Conservation (phyloP, 192 early-diverging fungal genomes). For the Jimgerdemannia flammicorona region DNA sequence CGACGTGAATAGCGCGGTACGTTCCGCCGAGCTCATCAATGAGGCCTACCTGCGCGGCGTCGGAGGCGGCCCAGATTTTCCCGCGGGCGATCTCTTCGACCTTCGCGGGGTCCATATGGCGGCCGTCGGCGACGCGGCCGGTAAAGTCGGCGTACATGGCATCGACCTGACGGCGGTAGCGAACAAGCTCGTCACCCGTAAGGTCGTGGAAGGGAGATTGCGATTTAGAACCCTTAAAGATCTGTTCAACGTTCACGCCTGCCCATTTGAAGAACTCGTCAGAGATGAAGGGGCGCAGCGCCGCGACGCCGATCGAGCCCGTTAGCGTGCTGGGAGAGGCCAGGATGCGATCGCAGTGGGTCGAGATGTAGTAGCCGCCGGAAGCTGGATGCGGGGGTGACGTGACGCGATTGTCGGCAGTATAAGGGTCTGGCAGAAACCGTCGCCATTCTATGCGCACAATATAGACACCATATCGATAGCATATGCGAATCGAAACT, state of each 20-base stretch:
- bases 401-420: too few species aligned
- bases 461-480: too few species aligned
- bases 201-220: conserved; percentile 45
- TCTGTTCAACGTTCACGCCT: conserved; percentile 59
- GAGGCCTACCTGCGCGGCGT: conserved; percentile 53
- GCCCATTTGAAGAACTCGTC: conserved; percentile 50
- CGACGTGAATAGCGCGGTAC: conserved; percentile 41
- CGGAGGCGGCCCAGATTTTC: conserved; percentile 56
- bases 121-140: conserved; percentile 52
- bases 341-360: conserved; percentile 54
- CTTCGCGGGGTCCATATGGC: conserved; percentile 42
- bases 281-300: conserved; percentile 50
- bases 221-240: conserved; percentile 42
- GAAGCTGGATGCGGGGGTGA: conserved; percentile 19
- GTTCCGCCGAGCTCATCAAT: conserved; percentile 61
- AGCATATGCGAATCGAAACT: neutral
- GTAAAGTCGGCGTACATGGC: conserved; percentile 53
- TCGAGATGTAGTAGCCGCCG: conserved; percentile 56
- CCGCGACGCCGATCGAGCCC: conserved; percentile 70
- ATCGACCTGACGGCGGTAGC: conserved; percentile 43
- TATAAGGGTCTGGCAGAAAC: too few species aligned
- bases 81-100: conserved; percentile 59
- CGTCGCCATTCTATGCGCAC: too few species aligned
- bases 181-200: conserved; percentile 39
- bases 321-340: conserved; percentile 64